These are phyloP conservation scores for Triangularia verruculosa DNA, from an alignment of 2,329 filamentous ascomycete species.

Conservation along the genomic window DNA sequence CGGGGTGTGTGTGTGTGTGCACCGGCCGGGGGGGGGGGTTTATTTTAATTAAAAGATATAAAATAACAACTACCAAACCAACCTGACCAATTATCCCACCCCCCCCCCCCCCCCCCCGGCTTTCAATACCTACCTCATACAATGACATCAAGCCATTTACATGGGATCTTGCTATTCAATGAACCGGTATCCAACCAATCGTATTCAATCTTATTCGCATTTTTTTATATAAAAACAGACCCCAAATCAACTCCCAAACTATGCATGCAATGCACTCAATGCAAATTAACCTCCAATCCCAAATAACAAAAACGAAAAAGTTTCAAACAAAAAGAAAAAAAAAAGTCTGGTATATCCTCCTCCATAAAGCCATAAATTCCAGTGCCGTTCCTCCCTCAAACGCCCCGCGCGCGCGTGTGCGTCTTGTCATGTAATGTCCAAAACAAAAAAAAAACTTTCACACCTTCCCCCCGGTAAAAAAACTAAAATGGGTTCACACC, in stretches of 20 bases:
- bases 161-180: no score
- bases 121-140: no score
- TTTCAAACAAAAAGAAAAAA: not conserved
- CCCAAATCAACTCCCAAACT: not conserved
- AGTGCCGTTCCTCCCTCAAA: no score
- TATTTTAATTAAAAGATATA: no score
- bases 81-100: no score
- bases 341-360: slow-evolving; percentile 2
- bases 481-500: not conserved
- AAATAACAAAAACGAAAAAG: not conserved
- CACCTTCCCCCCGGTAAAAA: not conserved
- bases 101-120: no score
- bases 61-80: no score
- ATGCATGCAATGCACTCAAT: not conserved
- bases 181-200: no score
- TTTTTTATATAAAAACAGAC: not conserved
- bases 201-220: not conserved
- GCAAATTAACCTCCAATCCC: not conserved
- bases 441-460: not conserved
- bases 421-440: not conserved
- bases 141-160: no score
- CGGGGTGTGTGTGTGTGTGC: no score
- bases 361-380: not conserved
- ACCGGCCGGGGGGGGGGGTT: no score
- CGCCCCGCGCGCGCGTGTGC: no score